phyloP scores from a whole-genome alignment of 805 yeast species.

The Saccharomycopsis fibuligera region DNA sequence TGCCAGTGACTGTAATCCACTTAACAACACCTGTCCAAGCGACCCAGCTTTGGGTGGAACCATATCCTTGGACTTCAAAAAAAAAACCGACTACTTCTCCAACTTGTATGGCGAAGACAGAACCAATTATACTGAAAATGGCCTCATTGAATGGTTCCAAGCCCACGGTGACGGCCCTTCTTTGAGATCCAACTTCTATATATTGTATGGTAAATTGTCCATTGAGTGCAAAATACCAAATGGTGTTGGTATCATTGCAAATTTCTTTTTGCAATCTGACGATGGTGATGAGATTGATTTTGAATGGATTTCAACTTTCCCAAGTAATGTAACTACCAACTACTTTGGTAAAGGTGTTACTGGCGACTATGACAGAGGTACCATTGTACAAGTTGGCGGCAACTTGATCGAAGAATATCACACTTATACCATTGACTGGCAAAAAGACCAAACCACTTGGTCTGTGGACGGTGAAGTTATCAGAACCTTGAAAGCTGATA shows the following conservation, averaged over 20 bases:
- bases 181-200: constrained; percentile 53
- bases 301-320: constrained; percentile 65
- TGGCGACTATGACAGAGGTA: constrained; percentile 58
- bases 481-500: constrained; percentile 42
- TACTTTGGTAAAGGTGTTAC: constrained; percentile 61
- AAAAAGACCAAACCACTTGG: constrained; percentile 46
- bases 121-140: constrained; percentile 33
- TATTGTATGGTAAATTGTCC: constrained; percentile 67
- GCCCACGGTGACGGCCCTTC: constrained; percentile 57
- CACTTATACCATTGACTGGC: constrained; percentile 66
- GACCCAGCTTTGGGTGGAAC: constrained; percentile 48
- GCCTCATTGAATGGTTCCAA: constrained; percentile 43
- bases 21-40: constrained; percentile 27
- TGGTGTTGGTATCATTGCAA: constrained; percentile 59
- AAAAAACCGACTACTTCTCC: constrained; percentile 28
- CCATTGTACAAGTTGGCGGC: constrained; percentile 37
- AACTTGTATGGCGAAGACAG: constrained; percentile 14
- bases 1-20: constrained; percentile 30
- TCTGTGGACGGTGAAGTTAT: constrained; percentile 50
- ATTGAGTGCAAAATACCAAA: constrained; percentile 49
- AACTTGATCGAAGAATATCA: constrained; percentile 46
- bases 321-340: constrained; percentile 52
- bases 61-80: constrained; percentile 36
- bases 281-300: constrained; percentile 69
- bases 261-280: constrained; percentile 57